These are phyloP conservation scores for Colletotrichum orbiculare DNA, from an alignment of 2,329 filamentous ascomycete species.

Conservation along the genomic window DNA sequence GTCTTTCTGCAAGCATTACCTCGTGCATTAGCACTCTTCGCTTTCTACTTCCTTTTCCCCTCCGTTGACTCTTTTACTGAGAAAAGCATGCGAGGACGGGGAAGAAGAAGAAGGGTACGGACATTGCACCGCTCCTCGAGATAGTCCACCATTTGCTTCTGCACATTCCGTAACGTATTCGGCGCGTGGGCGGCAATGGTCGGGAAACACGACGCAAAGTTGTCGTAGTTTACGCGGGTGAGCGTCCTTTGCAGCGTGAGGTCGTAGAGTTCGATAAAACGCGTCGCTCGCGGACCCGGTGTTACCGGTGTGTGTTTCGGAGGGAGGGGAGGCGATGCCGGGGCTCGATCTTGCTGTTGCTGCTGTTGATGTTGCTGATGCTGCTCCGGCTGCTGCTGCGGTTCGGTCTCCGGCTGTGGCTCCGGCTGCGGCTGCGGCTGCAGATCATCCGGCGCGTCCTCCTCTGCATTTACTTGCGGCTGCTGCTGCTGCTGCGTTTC, in stretches of 20 bases:
- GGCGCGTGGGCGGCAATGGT: conserved; percentile 65
- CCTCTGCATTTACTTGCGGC: background rate
- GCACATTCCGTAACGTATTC: conserved; percentile 63
- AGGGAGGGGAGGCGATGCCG: conserved; percentile 53
- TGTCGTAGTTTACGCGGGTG: conserved; percentile 63
- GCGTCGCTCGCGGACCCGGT: conserved; percentile 67
- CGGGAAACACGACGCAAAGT: conserved; percentile 71
- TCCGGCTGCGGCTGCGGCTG: background rate
- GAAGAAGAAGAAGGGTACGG: conserved; percentile 34
- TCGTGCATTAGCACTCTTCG: conserved; percentile 2
- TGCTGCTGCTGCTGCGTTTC: background rate
- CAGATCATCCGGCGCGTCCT: background rate
- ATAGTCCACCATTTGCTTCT: conserved; percentile 68
- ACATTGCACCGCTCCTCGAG: conserved; percentile 65
- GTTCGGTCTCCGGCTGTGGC: background rate
- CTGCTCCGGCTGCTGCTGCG: background rate
- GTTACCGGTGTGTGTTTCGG: conserved; percentile 54
- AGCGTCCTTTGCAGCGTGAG: conserved; percentile 56
- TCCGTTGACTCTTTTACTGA: conserved; percentile 27
- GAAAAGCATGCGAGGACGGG: background rate
- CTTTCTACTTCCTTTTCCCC: background rate
- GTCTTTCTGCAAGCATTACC: conserved; percentile 54
- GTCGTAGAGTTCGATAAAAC: conserved; percentile 65
- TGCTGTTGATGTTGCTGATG: background rate
- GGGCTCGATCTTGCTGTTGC: conserved; percentile 24